These are phyloP conservation scores for Didymella sp. DNA, from an alignment of 2,329 filamentous ascomycete genomes.

Conservation along the genomic window DNA sequence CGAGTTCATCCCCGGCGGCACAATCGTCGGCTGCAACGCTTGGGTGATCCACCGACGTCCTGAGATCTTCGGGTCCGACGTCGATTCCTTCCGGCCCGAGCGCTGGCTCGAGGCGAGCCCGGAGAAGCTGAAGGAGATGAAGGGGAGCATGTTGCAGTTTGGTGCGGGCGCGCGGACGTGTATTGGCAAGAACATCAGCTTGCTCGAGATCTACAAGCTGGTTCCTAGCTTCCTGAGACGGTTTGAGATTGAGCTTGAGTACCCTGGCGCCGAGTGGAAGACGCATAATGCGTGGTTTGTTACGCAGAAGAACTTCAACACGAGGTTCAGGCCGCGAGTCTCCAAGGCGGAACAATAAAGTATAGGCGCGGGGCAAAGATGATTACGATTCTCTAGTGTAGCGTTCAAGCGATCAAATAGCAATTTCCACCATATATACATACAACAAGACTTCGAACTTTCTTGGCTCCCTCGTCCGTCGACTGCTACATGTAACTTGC, in stretches of 20 bases:
- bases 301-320: conserved; percentile 54
- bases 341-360: not conserved
- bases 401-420: not conserved
- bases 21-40: conserved; percentile 75
- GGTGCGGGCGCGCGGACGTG: conserved; percentile 75
- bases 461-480: no score
- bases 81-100: conserved; percentile 71
- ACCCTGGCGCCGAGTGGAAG: conserved; percentile 52
- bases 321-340: conserved; percentile 46
- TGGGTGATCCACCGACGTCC: conserved; percentile 75
- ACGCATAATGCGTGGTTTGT: conserved; percentile 64
- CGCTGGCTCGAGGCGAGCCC: conserved; percentile 66
- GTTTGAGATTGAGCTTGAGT: conserved; percentile 63
- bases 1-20: conserved; percentile 69
- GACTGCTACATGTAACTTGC: no score
- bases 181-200: conserved; percentile 62
- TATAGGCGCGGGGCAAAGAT: not conserved
- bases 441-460: no score
- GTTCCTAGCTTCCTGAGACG: conserved; percentile 66
- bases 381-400: not conserved
- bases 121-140: conserved; percentile 69
- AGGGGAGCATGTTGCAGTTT: conserved; percentile 74
- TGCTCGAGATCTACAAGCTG: conserved; percentile 60
- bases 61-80: conserved; percentile 72
- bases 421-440: not conserved